Base-by-base conservation (phyloP, 1,284 basidiomycete genomes). In the Sporisorium exsertum region DNA sequence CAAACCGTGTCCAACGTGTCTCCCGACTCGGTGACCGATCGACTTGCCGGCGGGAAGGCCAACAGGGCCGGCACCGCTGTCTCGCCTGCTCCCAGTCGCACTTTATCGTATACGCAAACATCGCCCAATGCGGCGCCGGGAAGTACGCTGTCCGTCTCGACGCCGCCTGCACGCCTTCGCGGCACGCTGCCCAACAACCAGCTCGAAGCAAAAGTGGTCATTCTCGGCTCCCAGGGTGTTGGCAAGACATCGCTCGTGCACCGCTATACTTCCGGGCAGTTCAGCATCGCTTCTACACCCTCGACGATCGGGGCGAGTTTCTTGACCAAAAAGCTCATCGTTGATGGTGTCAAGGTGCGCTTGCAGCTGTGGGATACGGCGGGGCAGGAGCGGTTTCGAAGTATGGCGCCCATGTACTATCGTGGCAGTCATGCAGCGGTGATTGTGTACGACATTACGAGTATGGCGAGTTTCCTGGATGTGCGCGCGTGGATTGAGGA, bases 381-480 rank as follows among this genome's bases (percentile, higher is more conserved):
- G 46, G 95, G 95, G n/a, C 95, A 97, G 88, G 95, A 98, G 88
- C 51, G 79, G 55, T 97, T 97, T 87, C 89, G 95, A 74, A 93
- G 92, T 83, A 95, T 97, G 93, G 94, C 95, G 79, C 95, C 95
- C 65, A 97, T 99, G 93, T 99, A 99, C 89, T 98, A 98, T 89
- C 92, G 97, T 86, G 96, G 95, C 83, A 94, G 95, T 73, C 94
- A 96, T 83, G 96, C 96, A 64, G 96, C 97, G 27, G 91, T 99
- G 58, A 90, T 98, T 72, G 91, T 98, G 80, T 99, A 99, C 87
- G 96, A 99, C 88, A 95, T 99, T 80, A 99, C 97, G 81, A 94
- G 93, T 87, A 89, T 90, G 77, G 88, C 92, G 64, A 93, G 93
- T 53, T 96, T 98, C 87, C 90, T 94, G 69, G 95, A 97, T 86